Base-by-base conservation (phyloP, 2,329 filamentous ascomycete genomes). In the Colletotrichum cordylinicola region DNA sequence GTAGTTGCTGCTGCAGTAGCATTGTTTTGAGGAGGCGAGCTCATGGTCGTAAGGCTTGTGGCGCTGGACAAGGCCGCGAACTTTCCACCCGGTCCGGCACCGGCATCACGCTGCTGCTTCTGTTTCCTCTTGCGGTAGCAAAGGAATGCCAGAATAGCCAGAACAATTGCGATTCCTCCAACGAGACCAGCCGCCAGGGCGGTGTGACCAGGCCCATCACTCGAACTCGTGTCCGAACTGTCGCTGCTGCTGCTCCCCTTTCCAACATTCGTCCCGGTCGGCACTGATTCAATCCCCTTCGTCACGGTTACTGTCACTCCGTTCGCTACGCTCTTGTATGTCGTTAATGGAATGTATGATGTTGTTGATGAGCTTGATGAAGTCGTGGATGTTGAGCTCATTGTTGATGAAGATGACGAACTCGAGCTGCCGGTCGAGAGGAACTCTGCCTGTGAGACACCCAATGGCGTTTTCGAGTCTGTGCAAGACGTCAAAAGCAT, bases 401-500 rank as follows among this genome's bases (percentile, higher is more conserved):
- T 71, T 61, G 35, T 71, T 21, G 37, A 35, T 37, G 58, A 62
- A 4, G 29, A 67, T 39, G 62, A 52, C 1, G 62, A 39, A 18
- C 33, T 65, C 21, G 70, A 67, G 37, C 62, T 66, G 7, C 60
- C 74, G 21, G 70, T 43, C 7, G 58, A 33, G 64, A 89, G 72
- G 75, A 88, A 91, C n/a, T 86, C 82, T 21, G 81, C 78, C 78
- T 87, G 81, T 13, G 82, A 82, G 0, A 91, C 79, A 29, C 78
- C 80, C 29, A 91, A 79, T 2, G 86, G 86, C 18, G 88, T 90
- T 4, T 83, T 80, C 0, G 88, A 89, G 27, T 84, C 80, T 3
- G 80, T 78, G 78, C 90, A 91, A 16, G 88, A 87, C 15, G 79
- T 78, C 4, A 80, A 74, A 82, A 91, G 85, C 6, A 82, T 87